Evolutionary conservation across 2,329 filamentous ascomycete genomes (phyloP).

Genomic region (Trichoderma oligosporum): DNA sequence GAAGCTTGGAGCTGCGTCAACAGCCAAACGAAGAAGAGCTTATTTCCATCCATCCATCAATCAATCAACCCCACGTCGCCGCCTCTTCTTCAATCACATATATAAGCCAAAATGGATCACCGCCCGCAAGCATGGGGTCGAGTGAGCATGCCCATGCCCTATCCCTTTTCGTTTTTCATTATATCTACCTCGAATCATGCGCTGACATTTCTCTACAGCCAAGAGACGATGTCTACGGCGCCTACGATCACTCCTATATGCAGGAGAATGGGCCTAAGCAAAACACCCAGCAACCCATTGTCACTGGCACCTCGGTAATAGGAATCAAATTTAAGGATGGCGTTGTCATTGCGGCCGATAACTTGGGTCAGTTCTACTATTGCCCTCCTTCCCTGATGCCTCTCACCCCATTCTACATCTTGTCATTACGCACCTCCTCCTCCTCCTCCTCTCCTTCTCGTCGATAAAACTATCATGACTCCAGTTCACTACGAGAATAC

Average conservation of each 20-base stretch:
- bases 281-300: conserved; percentile 87
- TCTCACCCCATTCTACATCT: not conserved
- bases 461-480: not conserved
- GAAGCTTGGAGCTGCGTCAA: not conserved
- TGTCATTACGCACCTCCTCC: not conserved
- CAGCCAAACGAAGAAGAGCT: not conserved
- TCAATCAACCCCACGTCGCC: conserved; percentile 17
- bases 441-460: not conserved
- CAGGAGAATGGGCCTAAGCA: conserved; percentile 67
- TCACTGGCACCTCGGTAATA: conserved; percentile 93
- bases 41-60: not conserved
- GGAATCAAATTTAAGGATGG: conserved; percentile 95
- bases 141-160: conserved; percentile 47
- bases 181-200: not conserved
- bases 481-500: not conserved
- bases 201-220: conserved; percentile 54
- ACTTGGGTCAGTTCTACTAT: conserved; percentile 63
- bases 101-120: conserved; percentile 56
- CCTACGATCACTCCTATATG: conserved; percentile 86
- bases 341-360: conserved; percentile 95
- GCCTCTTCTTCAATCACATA: conserved; percentile 15
- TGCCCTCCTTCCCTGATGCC: not conserved
- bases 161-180: not conserved
- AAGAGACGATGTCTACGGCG: conserved; percentile 93
- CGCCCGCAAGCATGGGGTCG: conserved; percentile 70